A percentile compares a stretch with the other conserved stretches of the same genome.
Evolutionary conservation across 2,329 filamentous ascomycete species (phyloP).

Genomic region (Trichoderma cornu-damae): DNA sequence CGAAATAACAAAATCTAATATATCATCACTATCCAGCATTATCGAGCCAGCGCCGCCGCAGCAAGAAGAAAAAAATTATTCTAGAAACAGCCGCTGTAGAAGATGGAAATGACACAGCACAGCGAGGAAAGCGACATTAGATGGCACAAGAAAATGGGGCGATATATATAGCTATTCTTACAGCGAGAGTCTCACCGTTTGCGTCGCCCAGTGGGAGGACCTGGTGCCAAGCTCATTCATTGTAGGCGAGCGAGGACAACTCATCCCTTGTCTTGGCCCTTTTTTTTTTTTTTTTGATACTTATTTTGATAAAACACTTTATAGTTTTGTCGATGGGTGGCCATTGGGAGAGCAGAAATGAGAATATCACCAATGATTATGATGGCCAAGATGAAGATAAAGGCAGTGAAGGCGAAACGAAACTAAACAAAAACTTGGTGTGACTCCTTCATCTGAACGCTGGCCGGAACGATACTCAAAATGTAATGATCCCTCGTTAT

Average conservation of each 20-base stretch:
- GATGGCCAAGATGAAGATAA: constrained; percentile 25
- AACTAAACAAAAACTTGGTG: background rate
- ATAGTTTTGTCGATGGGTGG: constrained; percentile 33
- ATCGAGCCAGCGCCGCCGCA: constrained; percentile 52
- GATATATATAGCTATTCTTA: constrained; percentile 55
- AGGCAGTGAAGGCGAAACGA: constrained; percentile 19
- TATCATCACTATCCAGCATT: constrained; percentile 34
- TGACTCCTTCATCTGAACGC: background rate
- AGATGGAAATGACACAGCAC: constrained; percentile 27
- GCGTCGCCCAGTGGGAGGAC: constrained; percentile 50
- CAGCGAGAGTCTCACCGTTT: constrained; percentile 49
- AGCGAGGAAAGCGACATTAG: constrained; percentile 26
- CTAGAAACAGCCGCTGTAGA: constrained; percentile 48
- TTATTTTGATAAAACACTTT: background rate
- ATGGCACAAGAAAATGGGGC: constrained; percentile 45
- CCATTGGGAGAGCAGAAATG: background rate
- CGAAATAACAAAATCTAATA: background rate
- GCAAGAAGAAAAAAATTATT: constrained; percentile 47
- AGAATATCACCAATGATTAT: constrained; percentile 20
- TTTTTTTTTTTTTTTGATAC: too few relatives aligned
- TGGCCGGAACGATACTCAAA: background rate
- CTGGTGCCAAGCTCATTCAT: constrained; percentile 55
- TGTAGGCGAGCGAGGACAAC: constrained; percentile 48
- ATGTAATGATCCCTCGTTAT: constrained; percentile 4
- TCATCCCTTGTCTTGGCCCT: background rate